Evolutionary conservation across 441 rosid species (phyloP).

Genomic region (Populus trichocarpa): DNA sequence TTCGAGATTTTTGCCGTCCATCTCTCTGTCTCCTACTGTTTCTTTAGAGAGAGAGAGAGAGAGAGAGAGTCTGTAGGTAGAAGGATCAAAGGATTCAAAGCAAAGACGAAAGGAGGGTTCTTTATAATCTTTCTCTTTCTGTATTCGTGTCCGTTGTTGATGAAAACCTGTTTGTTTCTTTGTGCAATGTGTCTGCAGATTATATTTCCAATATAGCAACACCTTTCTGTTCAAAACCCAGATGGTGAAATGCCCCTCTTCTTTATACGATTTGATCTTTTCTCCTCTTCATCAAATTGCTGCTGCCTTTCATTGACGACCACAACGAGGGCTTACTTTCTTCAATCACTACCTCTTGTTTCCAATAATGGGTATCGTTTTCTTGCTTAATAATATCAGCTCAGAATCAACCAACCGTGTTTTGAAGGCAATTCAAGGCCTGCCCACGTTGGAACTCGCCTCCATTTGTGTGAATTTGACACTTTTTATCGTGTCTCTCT

Average conservation of each 20-base stretch:
- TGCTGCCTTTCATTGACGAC: constrained; percentile 10
- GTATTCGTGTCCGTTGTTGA: constrained; percentile 35
- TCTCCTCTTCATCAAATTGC: not conserved
- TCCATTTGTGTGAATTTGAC: constrained; percentile 72
- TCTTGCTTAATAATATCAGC: constrained; percentile 35
- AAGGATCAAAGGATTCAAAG: constrained; percentile 6
- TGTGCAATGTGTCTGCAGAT: constrained; percentile 70
- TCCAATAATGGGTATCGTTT: constrained; percentile 44
- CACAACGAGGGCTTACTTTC: constrained; percentile 22
- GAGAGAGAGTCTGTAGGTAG: constrained; percentile 12
- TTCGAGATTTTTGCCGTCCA: constrained; percentile 23
- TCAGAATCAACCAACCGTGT: constrained; percentile 19
- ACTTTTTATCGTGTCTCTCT: constrained; percentile 62
- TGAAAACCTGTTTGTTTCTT: constrained; percentile 39
- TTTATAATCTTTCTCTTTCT: constrained; percentile 18
- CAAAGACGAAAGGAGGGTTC: constrained; percentile 3
- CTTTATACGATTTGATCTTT: constrained; percentile 37
- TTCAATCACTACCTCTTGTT: constrained; percentile 23
- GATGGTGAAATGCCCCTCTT: constrained; percentile 74
- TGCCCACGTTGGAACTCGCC: constrained; percentile 65
- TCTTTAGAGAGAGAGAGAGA: not conserved
- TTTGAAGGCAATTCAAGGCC: constrained; percentile 36
- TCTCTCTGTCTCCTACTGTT: constrained; percentile 19
- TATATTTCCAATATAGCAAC: constrained; percentile 26
- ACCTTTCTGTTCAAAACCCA: constrained; percentile 27